Base-by-base conservation (phyloP, 1,139 yeast species). In the Scheffersomyces parashehatae region DNA sequence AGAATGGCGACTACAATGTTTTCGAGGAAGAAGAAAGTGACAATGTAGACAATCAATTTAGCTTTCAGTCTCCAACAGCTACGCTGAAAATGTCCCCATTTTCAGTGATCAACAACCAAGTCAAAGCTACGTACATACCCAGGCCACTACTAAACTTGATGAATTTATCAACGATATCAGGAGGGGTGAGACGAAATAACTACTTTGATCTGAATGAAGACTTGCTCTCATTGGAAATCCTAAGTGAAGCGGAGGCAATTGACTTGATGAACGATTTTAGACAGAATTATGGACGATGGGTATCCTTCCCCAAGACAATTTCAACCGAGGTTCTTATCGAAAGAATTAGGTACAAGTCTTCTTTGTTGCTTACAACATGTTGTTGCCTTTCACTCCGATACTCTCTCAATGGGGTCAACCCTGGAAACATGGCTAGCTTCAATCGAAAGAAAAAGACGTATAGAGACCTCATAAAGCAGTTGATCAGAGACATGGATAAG, bases 261-360 rank as follows among this genome's bases (percentile, higher is more conserved):
- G 73, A 70, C 29, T 61, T 86, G 34, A 63, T 87, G 51, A 72
- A 73, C 41, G 79, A 77, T 43, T 87, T 87, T 57, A 67, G 87
- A 39, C 77, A 82, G 44, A 76, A 85, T 54, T 86, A 83, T 55
- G 89, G 90, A 8, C 69, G 88, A 34, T 87, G 95, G 95, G 83
- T 85, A 3, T 82, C 88, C 46, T 81, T 87, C 43, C 90, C 93
- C 0, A 75, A 77, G 36, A 68, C 68, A 20, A 60, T 79, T 32
- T 64, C 82, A 2, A 75, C 85, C 0, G 75, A 67, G 14, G 70
- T 65, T 20, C 64, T 87, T 32, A 68, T 86, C 8, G 76, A 70
- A n/a, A 62, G 77, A 32, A 71, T 85, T 36, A 64, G 84, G 33
- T 51, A 55, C 26, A 71, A 77, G 34, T 82, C 88, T 14, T 81